A percentile compares a stretch with the other conserved stretches of the same genome.
Conservation (phyloP, 73 alveolate genomes). For the Breviolum minutum region DNA sequence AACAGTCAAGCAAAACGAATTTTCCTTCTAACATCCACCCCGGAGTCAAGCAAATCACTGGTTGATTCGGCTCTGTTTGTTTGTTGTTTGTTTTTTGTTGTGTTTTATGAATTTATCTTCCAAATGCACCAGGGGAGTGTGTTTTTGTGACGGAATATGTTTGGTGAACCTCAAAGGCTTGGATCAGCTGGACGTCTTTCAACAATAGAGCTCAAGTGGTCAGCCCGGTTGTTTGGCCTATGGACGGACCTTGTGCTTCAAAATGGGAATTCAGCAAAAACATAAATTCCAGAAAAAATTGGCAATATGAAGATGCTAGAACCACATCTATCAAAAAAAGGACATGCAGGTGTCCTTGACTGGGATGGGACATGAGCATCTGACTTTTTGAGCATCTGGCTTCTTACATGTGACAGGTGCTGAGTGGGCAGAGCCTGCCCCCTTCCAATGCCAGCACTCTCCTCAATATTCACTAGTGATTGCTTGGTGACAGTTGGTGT, state of each 20-base stretch:
- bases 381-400: background rate
- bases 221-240: background rate
- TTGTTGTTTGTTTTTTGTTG: background rate
- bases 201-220: background rate
- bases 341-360: background rate
- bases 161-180: background rate
- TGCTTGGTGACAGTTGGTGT: too few species aligned
- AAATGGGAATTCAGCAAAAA: background rate
- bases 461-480: background rate
- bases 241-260: background rate
- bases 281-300: background rate
- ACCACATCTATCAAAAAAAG: background rate
- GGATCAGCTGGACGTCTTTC: background rate
- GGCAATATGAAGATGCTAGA: background rate
- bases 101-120: background rate
- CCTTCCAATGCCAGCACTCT: background rate
- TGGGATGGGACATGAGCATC: background rate
- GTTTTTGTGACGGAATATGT: too few species aligned
- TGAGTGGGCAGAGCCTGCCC: constrained; percentile 17
- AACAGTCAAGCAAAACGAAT: too few species aligned
- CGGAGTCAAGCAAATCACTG: too few species aligned
- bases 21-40: too few species aligned
- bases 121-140: background rate
- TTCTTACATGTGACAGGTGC: background rate
- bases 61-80: too few species aligned